Conservation (phyloP, 192 early-diverging fungal species). For the Helicostylum pulchrum region DNA sequence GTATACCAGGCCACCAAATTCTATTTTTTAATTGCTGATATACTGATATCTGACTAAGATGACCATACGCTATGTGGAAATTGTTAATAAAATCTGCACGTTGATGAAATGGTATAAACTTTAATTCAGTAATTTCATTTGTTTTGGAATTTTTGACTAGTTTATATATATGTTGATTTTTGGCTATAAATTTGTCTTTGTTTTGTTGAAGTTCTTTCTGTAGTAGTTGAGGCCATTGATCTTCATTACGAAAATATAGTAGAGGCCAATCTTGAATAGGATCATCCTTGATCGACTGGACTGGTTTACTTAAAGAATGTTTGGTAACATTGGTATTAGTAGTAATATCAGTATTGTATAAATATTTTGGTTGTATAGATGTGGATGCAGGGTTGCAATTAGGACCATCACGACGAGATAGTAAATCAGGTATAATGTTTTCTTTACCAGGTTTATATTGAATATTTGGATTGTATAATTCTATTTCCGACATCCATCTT, state of each 20-base stretch:
- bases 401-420: neutral
- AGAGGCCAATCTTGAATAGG: neutral
- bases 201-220: neutral
- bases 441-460: slow-evolving; percentile 17
- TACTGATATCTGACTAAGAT: neutral
- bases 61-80: slow-evolving; percentile 6
- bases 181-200: neutral
- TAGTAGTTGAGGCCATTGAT: neutral
- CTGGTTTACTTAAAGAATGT: neutral
- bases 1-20: slow-evolving; percentile 18
- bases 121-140: neutral
- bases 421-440: neutral
- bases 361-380: neutral
- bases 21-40: neutral
- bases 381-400: neutral
- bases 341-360: neutral
- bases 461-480: slow-evolving; percentile 15
- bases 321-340: neutral
- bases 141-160: neutral
- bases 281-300: neutral
- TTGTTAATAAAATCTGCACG: slow-evolving; percentile 6
- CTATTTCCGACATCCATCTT: slow-evolving; percentile 6
- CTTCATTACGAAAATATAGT: neutral
- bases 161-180: neutral
- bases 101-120: neutral